Base-by-base conservation (phyloP, 352 stramenopile genomes). In the Thraustochytrium sp. region DNA sequence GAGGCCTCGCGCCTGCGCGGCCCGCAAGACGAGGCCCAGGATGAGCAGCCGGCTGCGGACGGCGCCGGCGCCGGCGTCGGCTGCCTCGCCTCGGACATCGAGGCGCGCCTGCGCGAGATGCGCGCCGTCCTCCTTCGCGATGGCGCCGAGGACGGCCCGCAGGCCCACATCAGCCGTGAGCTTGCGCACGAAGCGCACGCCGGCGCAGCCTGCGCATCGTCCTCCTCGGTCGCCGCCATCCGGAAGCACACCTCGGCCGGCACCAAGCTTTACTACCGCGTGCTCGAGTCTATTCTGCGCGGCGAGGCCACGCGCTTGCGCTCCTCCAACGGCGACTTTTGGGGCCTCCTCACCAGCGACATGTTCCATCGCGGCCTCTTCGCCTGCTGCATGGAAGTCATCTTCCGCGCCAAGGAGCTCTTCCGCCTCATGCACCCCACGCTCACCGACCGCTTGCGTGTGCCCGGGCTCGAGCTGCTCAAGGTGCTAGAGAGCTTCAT, bases 401-500 rank as follows among this genome's bases (percentile, higher is more conserved):
- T 80, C 38, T 80, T 80, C 37, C 68, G 68, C 68, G 31, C 68
- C 18, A 80, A 80, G 53, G 68, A 80, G 53, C n/a, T 80, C 13
- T 80, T 80, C 9, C 48, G 68, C 3, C 48, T 80, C 31, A 80
- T 63, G 68, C 40, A 80, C 38, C 68, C 68, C 18, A 51, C 53
- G 18, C 46, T 80, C 4, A 72, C 68, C 1, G 53, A 80, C n/a
- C 40, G 68, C 26, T 42, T 80, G 16, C 26, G 51, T 16, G 46
- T 80, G 16, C 68, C 68, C 18, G 68, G 34, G 5, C 46, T 80
- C 11, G 68, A 80, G 68, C 68, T 80, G 16, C 68, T 80, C 48
- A 80, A 80, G 68, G 68, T 80, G 44, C 26, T 80, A 5, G 68
- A 80, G 68, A 80, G 68, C 68, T 80, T 80, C 40, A 48, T 64